Evolutionary conservation across 2,329 filamentous ascomycete genomes (phyloP), one percentile per base, ranked within the genome.

Genomic region (Claviceps cyperi): DNA sequence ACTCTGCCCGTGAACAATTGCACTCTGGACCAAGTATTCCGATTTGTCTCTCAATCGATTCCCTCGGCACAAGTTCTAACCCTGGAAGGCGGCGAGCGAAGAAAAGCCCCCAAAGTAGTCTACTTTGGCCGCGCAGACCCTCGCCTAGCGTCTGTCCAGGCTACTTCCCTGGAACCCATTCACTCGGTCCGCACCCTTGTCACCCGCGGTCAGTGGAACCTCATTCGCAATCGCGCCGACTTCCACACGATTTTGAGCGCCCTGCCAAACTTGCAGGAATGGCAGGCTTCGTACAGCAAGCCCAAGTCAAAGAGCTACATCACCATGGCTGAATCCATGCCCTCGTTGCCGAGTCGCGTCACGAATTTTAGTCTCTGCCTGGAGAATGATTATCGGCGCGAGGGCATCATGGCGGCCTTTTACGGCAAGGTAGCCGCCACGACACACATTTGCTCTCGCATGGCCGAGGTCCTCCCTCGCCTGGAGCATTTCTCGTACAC

Each of bases 181-280:
- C 80, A 7, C 70, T 74, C 8, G 2, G 74, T 88, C 35, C 74
- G 75, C 49, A 86, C 82, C 0, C 71, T 88, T 19, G 77, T 87
- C 43, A 83, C 83, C 64, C 81, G 83, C 57, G 84, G 84, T 6
- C 82, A 86, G 56, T 89, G 84, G 84, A 88, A 88, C 59, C 71
- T 88, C 28, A 83, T 86, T 63, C 73, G 84, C 45, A 70, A 74
- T 15, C 68, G 76, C 43, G 66, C 70, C 17, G 82, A 88, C 62
- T 87, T 84, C 64, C 66, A 72, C 50, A 72, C 71, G 48, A 73
- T 89, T 47, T 70, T 78, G 19, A 63, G 67, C 13, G 82, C 83
- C 5, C 62, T 88, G 43, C 84, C 84, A 1, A 80, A 77, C 53
- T 66, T 88, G n/a, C 65, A 68, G 47, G 76, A 78, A 56, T 80